phyloP scores from a whole-genome alignment of 164 flowering plant genomes.

The Kalanchoe fedtschenkoi region DNA sequence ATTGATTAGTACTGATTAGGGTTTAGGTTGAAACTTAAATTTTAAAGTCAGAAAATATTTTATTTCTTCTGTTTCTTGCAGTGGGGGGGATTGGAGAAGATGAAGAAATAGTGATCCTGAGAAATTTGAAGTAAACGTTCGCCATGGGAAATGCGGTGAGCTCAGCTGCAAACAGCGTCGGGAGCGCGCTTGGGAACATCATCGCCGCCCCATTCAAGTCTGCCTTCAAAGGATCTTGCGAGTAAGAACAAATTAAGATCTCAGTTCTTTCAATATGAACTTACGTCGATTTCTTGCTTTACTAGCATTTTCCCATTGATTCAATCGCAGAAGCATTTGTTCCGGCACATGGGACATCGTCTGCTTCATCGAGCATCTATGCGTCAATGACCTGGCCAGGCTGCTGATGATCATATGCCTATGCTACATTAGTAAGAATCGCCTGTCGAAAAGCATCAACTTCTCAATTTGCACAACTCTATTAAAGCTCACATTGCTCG shows the following conservation, averaged over 20 bases:
- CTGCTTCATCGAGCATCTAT: slow-evolving; percentile 62
- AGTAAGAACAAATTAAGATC: slow-evolving; percentile 21
- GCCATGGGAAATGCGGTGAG: slow-evolving; percentile 41
- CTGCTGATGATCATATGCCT: slow-evolving; percentile 46
- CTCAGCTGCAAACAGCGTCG: slow-evolving; percentile 36
- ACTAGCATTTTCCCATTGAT: neutral
- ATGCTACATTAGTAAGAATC: slow-evolving; percentile 42
- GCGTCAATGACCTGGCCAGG: slow-evolving; percentile 42
- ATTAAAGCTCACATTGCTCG: too few species aligned
- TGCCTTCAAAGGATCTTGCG: slow-evolving; percentile 40
- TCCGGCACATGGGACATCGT: slow-evolving; percentile 52
- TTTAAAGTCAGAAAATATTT: neutral
- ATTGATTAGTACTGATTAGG: too few species aligned
- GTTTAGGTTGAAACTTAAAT: neutral
- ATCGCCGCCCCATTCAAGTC: slow-evolving; percentile 39
- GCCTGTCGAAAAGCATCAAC: neutral
- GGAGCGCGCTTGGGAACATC: slow-evolving; percentile 28
- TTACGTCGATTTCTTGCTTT: neutral
- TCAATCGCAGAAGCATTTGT: slow-evolving; percentile 40
- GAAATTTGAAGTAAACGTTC: neutral
- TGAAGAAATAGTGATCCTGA: too few species aligned
- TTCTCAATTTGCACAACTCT: neutral
- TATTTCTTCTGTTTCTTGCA: too few species aligned
- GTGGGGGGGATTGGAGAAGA: too few species aligned
- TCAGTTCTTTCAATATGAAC: neutral